phyloP scores from a whole-genome alignment of 176 grass and related monocot species.

The Puccinellia tenuiflora region DNA sequence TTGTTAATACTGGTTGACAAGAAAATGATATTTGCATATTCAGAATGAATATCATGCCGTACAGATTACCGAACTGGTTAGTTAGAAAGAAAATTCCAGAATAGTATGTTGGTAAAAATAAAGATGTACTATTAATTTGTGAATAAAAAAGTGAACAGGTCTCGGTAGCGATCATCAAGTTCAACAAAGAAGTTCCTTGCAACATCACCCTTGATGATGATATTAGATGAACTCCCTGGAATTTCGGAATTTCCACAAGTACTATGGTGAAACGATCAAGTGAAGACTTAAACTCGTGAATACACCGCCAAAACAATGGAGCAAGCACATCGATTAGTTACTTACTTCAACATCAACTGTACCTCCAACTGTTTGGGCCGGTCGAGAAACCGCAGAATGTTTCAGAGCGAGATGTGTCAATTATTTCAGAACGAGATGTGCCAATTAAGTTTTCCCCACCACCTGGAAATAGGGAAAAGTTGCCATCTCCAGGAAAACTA shows the following conservation, averaged over 20 bases:
- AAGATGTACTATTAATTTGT: constrained; percentile 75
- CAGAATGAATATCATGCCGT: background rate
- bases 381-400: constrained; percentile 53
- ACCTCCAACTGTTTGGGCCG: constrained; percentile 82
- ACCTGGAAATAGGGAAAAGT: constrained; percentile 29
- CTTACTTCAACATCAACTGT: constrained; percentile 71
- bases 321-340: too few species aligned
- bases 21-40: background rate
- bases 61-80: background rate
- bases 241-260: too few species aligned
- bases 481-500: background rate
- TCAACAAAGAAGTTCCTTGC: constrained; percentile 95
- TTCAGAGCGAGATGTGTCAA: constrained; percentile 70
- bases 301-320: too few species aligned
- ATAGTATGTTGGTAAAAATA: background rate
- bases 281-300: too few species aligned
- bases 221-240: too few species aligned
- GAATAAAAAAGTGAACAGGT: constrained; percentile 77
- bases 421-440: constrained; percentile 62
- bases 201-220: constrained; percentile 58
- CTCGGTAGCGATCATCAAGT: constrained; percentile 89
- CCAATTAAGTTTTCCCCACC: constrained; percentile 72
- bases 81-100: background rate
- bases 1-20: background rate
- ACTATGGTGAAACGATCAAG: too few species aligned